A percentile compares a stretch with the other conserved stretches of the same genome.
These are phyloP conservation scores for Lecanicillium sp. DNA, from an alignment of 2,329 filamentous ascomycete species.

Conservation along the genomic window DNA sequence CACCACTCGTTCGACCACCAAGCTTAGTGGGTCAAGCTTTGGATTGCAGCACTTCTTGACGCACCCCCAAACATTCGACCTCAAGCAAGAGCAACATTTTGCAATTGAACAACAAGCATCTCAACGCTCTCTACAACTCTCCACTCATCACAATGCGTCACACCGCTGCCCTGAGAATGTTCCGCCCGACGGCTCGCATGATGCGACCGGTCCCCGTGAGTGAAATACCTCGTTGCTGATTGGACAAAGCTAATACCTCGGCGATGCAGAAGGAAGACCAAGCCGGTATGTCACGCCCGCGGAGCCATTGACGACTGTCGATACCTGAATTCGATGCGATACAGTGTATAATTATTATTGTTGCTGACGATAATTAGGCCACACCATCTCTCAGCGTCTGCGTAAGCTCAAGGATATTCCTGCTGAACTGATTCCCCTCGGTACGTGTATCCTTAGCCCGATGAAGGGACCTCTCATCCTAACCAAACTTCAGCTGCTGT, in stretches of 20 bases:
- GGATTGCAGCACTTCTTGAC: slow-evolving; percentile 26
- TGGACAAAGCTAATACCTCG: slow-evolving; percentile 17
- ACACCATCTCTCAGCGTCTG: slow-evolving; percentile 93
- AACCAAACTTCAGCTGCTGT: slow-evolving; percentile 58
- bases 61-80: slow-evolving; percentile 14
- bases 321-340: slow-evolving; percentile 4
- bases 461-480: background rate
- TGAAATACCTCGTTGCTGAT: slow-evolving; percentile 13
- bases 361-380: slow-evolving; percentile 49
- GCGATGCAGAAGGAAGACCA: slow-evolving; percentile 55
- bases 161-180: slow-evolving; percentile 59
- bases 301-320: slow-evolving; percentile 9
- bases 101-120: slow-evolving; percentile 20
- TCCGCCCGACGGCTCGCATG: slow-evolving; percentile 58
- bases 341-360: slow-evolving; percentile 7
- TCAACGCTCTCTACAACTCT: slow-evolving; percentile 13
- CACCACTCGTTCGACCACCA: slow-evolving; percentile 12
- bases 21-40: slow-evolving; percentile 22
- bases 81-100: slow-evolving; percentile 7
- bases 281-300: slow-evolving; percentile 46
- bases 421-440: slow-evolving; percentile 88
- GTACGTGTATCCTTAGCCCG: slow-evolving; percentile 39
- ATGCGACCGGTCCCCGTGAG: slow-evolving; percentile 66
- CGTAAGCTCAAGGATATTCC: slow-evolving; percentile 85
- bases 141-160: slow-evolving; percentile 50